Conservation (phyloP, 208 protist species). For the Endotrypanum monterogeii region DNA sequence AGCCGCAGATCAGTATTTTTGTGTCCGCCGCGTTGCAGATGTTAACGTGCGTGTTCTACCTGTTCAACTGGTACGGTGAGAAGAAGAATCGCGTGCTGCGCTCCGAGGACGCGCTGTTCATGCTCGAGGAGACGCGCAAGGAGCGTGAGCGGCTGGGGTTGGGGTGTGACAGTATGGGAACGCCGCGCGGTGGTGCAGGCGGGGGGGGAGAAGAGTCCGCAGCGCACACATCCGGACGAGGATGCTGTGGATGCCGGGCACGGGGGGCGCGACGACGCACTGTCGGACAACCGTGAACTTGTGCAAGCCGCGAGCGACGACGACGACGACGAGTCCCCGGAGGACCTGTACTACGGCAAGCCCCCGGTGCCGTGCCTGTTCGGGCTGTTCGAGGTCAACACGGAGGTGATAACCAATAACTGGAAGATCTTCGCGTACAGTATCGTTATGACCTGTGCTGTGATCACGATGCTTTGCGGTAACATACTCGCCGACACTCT, state of each 20-base stretch:
- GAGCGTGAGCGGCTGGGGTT: constrained; percentile 31
- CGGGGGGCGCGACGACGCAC: neutral
- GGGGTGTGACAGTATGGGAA: neutral
- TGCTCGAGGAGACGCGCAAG: constrained; percentile 32
- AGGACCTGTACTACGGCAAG: constrained; percentile 22
- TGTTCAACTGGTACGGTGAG: constrained; percentile 78
- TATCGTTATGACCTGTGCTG: constrained; percentile 47
- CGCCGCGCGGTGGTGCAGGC: neutral
- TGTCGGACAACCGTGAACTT: neutral
- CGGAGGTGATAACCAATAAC: constrained; percentile 55
- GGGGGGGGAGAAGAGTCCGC: constrained; percentile 11
- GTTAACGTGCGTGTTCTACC: constrained; percentile 46
- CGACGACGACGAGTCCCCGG: constrained; percentile 1
- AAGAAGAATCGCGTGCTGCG: constrained; percentile 54
- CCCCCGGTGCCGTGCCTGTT: constrained; percentile 19
- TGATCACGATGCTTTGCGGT: constrained; percentile 43
- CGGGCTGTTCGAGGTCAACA: constrained; percentile 67
- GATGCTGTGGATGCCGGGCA: constrained; percentile 2
- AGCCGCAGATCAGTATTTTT: constrained; percentile 51
- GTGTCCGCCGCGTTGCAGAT: constrained; percentile 63
- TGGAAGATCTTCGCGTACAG: constrained; percentile 51
- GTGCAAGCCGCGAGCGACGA: neutral
- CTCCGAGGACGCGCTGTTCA: constrained; percentile 36
- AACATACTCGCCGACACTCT: constrained; percentile 44
- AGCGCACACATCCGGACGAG: constrained; percentile 7